A percentile compares a stretch with the other conserved stretches of the same genome.
phyloP scores from a whole-genome alignment of 2,329 filamentous ascomycete species.

The Fonsecaea nubica region DNA sequence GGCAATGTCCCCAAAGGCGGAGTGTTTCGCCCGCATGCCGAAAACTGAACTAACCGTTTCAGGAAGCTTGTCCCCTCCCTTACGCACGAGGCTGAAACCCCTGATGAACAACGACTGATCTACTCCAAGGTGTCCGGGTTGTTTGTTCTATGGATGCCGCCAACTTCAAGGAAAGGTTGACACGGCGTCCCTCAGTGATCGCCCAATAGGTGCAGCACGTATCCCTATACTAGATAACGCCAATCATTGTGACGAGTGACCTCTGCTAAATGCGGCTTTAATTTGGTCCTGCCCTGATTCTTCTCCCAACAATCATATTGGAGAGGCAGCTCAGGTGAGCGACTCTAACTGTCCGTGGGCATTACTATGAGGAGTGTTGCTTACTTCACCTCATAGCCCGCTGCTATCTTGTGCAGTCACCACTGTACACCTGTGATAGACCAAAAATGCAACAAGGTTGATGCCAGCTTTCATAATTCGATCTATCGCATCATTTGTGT shows the following conservation, averaged over 20 bases:
- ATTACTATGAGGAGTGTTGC: no score
- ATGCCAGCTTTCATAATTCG: not conserved
- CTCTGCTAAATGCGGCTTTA: not conserved
- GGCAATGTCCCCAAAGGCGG: no score
- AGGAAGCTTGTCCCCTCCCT: not conserved
- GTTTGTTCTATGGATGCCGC: not conserved
- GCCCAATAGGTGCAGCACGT: not conserved
- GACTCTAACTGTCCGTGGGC: no score
- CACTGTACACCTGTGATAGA: not conserved
- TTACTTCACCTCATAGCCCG: not conserved
- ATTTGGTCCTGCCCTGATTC: no score
- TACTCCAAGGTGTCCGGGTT: not conserved
- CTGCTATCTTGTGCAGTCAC: not conserved
- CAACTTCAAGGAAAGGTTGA: not conserved
- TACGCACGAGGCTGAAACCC: not conserved
- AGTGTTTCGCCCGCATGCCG: not conserved
- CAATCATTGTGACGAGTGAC: not conserved
- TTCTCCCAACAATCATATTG: no score
- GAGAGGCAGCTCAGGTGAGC: no score
- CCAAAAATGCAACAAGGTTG: not conserved
- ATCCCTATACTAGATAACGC: not conserved
- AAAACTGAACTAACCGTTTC: not conserved
- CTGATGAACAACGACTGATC: not conserved
- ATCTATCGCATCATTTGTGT: not conserved
- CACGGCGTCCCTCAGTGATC: not conserved